phyloP scores from a whole-genome alignment of 2,329 filamentous ascomycete genomes.

The Sphaceloma murrayae region DNA sequence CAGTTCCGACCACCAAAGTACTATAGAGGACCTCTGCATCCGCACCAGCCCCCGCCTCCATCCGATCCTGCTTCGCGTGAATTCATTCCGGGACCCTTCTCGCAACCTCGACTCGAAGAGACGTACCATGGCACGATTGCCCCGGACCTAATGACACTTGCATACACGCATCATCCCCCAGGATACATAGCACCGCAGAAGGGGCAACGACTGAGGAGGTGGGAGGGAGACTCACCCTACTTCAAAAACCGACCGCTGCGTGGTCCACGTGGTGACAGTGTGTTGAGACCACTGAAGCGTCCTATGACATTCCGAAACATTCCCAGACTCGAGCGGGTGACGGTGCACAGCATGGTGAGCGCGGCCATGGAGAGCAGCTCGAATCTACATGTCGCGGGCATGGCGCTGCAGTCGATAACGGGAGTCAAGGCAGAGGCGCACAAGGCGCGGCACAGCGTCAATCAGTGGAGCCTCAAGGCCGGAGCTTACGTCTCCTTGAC shows the following conservation, averaged over 20 bases:
- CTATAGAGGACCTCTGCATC: conserved; percentile 86
- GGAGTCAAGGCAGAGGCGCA: conserved; percentile 64
- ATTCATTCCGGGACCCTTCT: conserved; percentile 87
- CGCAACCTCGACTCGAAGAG: conserved; percentile 74
- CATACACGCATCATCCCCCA: conserved; percentile 77
- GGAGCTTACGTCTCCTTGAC: conserved; percentile 68
- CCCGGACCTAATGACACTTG: conserved; percentile 76
- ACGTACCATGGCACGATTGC: conserved; percentile 82
- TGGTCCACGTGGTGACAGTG: conserved; percentile 69
- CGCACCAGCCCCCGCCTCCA: conserved; percentile 75
- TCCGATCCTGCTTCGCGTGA: conserved; percentile 81
- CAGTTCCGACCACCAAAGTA: conserved; percentile 91
- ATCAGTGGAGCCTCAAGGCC: conserved; percentile 63
- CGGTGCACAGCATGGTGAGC: conserved; percentile 65
- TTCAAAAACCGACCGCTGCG: conserved; percentile 82
- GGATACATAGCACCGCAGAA: conserved; percentile 53
- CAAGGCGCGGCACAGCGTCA: conserved; percentile 58
- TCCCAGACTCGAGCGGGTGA: conserved; percentile 70
- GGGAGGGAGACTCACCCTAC: conserved; percentile 88
- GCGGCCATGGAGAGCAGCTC: conserved; percentile 60
- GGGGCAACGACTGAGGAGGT: conserved; percentile 63
- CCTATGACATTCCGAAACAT: conserved; percentile 71
- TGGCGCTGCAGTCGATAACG: conserved; percentile 76
- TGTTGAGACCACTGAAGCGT: conserved; percentile 57
- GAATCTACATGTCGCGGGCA: conserved; percentile 70